A percentile compares a stretch with the other conserved stretches of the same genome.
Conservation (phyloP, 2,329 filamentous ascomycete genomes). For the Coleophoma eucalyptorum region DNA sequence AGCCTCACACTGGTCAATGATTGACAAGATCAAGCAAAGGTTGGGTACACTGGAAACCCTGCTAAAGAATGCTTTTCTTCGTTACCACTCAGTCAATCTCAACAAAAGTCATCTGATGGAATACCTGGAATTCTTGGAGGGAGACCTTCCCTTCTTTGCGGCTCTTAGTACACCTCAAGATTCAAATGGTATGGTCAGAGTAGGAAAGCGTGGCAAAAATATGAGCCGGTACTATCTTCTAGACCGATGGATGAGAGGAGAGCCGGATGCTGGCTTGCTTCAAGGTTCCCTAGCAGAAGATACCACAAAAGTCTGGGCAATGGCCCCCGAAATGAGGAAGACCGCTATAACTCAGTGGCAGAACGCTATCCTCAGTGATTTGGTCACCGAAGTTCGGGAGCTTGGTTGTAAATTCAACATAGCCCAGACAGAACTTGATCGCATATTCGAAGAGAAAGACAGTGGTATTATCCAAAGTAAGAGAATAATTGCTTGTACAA, state of each 20-base stretch:
- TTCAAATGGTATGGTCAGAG: slow-evolving; percentile 39
- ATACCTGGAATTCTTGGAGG: slow-evolving; percentile 47
- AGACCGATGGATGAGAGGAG: slow-evolving; percentile 45
- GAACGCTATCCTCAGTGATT: slow-evolving; percentile 44
- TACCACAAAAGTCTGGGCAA: slow-evolving; percentile 46
- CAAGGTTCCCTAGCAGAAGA: slow-evolving; percentile 19
- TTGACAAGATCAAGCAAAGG: slow-evolving; percentile 36
- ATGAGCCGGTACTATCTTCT: slow-evolving; percentile 47
- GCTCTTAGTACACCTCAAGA: slow-evolving; percentile 49
- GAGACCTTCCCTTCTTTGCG: slow-evolving; percentile 47
- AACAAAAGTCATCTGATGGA: slow-evolving; percentile 29
- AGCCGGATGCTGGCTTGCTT: slow-evolving; percentile 40
- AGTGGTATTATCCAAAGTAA: slow-evolving; percentile 44
- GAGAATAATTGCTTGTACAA: slow-evolving; percentile 66
- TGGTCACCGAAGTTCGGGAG: slow-evolving; percentile 34
- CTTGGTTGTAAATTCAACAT: slow-evolving; percentile 37
- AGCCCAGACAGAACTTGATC: slow-evolving; percentile 35
- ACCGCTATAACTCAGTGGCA: slow-evolving; percentile 38
- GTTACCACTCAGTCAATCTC: slow-evolving; percentile 11
- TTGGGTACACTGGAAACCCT: slow-evolving; percentile 24
- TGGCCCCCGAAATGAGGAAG: slow-evolving; percentile 34
- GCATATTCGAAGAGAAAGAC: slow-evolving; percentile 39
- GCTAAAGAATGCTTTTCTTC: slow-evolving; percentile 16
- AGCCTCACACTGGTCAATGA: slow-evolving; percentile 31
- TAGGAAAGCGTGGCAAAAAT: slow-evolving; percentile 41